These are phyloP conservation scores for Ligustrum vulgare DNA, from an alignment of 257 asterid species.

Conservation along the genomic window DNA sequence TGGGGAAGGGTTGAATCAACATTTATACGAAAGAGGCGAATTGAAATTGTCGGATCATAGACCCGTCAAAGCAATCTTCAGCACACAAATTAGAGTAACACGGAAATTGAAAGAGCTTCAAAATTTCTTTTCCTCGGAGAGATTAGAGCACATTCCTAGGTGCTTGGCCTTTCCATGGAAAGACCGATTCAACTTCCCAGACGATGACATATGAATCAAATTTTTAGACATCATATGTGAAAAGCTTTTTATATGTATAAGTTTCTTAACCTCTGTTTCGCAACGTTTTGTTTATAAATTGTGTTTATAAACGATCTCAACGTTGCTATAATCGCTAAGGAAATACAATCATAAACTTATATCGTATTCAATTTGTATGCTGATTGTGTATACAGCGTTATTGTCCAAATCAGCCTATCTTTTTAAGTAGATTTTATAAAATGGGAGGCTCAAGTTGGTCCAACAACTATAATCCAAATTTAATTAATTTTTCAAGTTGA, in stretches of 20 bases:
- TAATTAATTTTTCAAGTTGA: constrained; percentile 7
- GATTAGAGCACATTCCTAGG: constrained; percentile 32
- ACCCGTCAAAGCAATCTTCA: constrained; percentile 59
- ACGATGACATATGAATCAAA: neutral
- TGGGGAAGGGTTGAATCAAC: constrained; percentile 60
- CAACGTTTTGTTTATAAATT: too few relatives aligned
- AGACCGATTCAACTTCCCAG: constrained; percentile 21
- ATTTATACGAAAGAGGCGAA: constrained; percentile 51
- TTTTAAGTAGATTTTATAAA: neutral
- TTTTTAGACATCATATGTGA: too few relatives aligned
- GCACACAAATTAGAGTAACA: constrained; percentile 35
- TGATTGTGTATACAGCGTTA: constrained; percentile 13
- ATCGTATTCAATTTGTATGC: neutral
- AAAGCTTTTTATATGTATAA: neutral
- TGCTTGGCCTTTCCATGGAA: constrained; percentile 26
- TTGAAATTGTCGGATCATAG: constrained; percentile 67
- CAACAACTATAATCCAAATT: neutral
- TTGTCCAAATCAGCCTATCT: constrained; percentile 18
- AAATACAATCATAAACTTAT: neutral
- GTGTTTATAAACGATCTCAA: too few relatives aligned
- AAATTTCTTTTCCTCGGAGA: constrained; percentile 48
- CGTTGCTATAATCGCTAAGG: neutral
- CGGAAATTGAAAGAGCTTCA: constrained; percentile 34
- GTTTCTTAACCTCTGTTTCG: too few relatives aligned
- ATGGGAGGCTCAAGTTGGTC: constrained; percentile 3